A percentile compares a stretch with the other conserved stretches of the same genome.
These are phyloP conservation scores for Kalmanozyma brasiliensis DNA, from an alignment of 1,284 basidiomycete species.

Conservation along the genomic window DNA sequence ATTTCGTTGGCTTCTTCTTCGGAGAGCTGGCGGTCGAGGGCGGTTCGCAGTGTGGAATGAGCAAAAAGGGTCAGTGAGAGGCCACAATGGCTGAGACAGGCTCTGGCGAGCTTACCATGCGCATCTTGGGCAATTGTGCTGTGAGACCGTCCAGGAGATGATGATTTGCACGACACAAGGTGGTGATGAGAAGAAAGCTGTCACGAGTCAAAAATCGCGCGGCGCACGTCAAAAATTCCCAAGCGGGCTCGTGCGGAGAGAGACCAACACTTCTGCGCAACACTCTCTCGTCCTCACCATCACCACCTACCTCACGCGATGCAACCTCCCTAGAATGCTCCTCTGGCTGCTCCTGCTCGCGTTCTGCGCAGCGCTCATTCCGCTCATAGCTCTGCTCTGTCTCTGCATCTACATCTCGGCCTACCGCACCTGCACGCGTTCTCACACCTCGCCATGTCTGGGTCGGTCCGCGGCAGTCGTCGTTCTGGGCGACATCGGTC, in stretches of 20 bases:
- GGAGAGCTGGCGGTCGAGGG: conserved; percentile 25
- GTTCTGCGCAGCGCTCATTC: conserved; percentile 34
- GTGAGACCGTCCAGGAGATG: conserved; percentile 2
- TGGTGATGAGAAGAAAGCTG: background rate
- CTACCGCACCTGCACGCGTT: conserved; percentile 32
- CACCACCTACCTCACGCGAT: background rate
- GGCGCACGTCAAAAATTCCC: background rate
- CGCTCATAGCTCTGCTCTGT: conserved; percentile 38
- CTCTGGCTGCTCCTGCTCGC: conserved; percentile 37
- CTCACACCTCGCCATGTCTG: conserved; percentile 24
- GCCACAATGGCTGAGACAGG: too few relatives aligned
- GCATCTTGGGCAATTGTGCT: conserved; percentile 23
- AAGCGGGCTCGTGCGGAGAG: conserved; percentile 3
- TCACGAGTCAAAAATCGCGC: conserved; percentile 4
- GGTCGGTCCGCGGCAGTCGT: conserved; percentile 77
- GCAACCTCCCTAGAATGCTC: conserved; percentile 10
- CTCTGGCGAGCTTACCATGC: conserved; percentile 44
- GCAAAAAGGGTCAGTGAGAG: background rate
- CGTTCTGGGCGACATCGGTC: conserved; percentile 93
- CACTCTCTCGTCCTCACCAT: background rate
- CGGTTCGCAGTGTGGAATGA: too few relatives aligned
- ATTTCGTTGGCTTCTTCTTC: conserved; percentile 72
- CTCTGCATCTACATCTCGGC: conserved; percentile 54
- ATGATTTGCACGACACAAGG: conserved; percentile 1
- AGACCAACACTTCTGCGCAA: conserved; percentile 15